These are phyloP conservation scores for Phytopythium delawarense DNA, from an alignment of 352 stramenopile genomes.

Conservation along the genomic window DNA sequence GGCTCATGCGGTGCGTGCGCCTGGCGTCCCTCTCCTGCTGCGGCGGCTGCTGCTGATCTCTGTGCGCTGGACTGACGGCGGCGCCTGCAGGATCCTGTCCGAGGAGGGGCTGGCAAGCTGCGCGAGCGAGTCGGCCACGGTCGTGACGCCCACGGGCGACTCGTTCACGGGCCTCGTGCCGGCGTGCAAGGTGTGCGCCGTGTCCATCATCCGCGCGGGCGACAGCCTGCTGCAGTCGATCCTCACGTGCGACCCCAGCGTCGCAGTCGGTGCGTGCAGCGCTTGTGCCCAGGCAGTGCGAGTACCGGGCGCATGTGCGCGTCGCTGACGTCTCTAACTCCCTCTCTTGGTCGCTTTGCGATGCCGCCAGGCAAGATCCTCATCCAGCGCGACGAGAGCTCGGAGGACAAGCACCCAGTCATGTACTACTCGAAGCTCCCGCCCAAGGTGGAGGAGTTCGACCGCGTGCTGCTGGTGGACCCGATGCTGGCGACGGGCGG, in stretches of 20 bases:
- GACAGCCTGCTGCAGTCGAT: slow-evolving; percentile 90
- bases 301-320: neutral
- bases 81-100: slow-evolving; percentile 42
- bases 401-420: slow-evolving; percentile 75
- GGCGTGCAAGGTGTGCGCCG: slow-evolving; percentile 75
- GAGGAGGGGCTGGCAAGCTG: slow-evolving; percentile 72
- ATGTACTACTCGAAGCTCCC: slow-evolving; percentile 96
- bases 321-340: neutral
- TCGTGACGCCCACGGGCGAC: slow-evolving; percentile 68
- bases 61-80: slow-evolving; percentile 1
- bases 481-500: slow-evolving; percentile 94
- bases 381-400: slow-evolving; percentile 95
- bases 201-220: slow-evolving; percentile 93
- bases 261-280: slow-evolving; percentile 58
- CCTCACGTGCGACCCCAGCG: slow-evolving; percentile 75
- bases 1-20: slow-evolving; percentile 57
- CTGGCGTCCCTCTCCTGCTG: too few species aligned
- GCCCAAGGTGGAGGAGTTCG: slow-evolving; percentile 61
- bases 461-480: slow-evolving; percentile 94
- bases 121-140: slow-evolving; percentile 43
- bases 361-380: slow-evolving; percentile 89
- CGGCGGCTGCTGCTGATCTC: too few species aligned
- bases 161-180: slow-evolving; percentile 50
- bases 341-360: too few species aligned
- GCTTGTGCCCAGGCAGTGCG: neutral